These are phyloP conservation scores for Saccharum spontaneum DNA, from an alignment of 176 grass and related monocot genomes.

Conservation along the genomic window DNA sequence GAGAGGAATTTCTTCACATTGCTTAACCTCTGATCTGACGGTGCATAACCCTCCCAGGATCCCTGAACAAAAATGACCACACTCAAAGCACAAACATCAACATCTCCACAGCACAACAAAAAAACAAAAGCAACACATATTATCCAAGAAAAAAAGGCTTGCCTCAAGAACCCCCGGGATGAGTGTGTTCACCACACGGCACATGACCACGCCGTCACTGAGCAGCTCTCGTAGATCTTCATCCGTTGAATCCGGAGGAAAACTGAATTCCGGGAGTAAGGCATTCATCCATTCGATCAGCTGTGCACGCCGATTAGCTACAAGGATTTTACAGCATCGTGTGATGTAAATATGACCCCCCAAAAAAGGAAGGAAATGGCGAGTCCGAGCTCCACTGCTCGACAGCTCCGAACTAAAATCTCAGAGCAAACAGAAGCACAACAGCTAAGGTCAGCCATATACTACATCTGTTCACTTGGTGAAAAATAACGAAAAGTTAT, in stretches of 20 bases:
- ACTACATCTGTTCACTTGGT: too few species aligned
- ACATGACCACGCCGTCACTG: constrained; percentile 62
- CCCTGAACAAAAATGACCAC: constrained; percentile 39
- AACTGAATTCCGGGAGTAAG: constrained; percentile 56
- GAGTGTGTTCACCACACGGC: constrained; percentile 48
- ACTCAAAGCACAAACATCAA: constrained; percentile 14
- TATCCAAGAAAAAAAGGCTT: background rate
- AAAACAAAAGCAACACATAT: background rate
- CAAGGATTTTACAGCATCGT: constrained; percentile 7
- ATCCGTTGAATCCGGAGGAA: constrained; percentile 55
- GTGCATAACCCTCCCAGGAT: constrained; percentile 39
- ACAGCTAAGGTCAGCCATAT: background rate
- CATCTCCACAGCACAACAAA: constrained; percentile 5
- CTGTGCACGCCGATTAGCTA: constrained; percentile 55
- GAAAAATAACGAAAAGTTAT: too few species aligned
- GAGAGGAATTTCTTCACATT: constrained; percentile 78
- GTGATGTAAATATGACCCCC: background rate
- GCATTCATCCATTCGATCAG: constrained; percentile 66
- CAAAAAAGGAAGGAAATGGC: background rate
- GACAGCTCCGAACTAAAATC: background rate
- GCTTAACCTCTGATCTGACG: constrained; percentile 34
- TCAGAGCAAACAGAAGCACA: background rate
- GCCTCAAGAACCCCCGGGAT: constrained; percentile 58
- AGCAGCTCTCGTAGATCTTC: constrained; percentile 72
- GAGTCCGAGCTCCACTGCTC: background rate